Percentiles rank a stretch among this genome's conserved stretches.
Evolutionary conservation across 1,284 basidiomycete genomes (phyloP).

Genomic region (Apiotrichum mycotoxinovorans): DNA sequence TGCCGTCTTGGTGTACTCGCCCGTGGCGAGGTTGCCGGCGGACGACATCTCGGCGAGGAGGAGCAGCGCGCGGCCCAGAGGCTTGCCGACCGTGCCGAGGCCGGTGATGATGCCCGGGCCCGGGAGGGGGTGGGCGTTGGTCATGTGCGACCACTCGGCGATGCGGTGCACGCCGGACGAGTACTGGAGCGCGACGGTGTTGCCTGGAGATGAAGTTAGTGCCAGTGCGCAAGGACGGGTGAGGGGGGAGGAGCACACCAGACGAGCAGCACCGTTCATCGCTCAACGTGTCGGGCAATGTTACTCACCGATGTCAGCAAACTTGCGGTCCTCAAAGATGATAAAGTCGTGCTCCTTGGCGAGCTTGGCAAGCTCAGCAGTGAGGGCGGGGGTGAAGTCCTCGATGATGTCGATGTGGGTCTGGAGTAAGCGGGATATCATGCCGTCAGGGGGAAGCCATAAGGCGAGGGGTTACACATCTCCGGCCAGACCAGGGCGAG

Average conservation of each 20-base stretch:
- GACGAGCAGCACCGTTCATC: no score
- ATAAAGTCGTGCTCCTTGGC: constrained; percentile 84
- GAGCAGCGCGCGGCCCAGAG: constrained; percentile 79
- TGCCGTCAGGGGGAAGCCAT: not conserved
- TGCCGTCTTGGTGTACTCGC: constrained; percentile 77
- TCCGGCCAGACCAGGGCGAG: no score
- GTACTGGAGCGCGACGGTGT: constrained; percentile 95
- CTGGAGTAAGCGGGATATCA: constrained; percentile 52
- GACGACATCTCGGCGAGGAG: constrained; percentile 97
- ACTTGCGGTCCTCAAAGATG: constrained; percentile 98
- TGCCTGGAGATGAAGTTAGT: constrained; percentile 60
- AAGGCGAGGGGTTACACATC: not conserved
- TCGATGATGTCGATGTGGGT: constrained; percentile 96
- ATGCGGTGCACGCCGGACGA: constrained; percentile 90
- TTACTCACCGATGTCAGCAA: constrained; percentile 94
- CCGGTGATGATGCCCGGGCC: constrained; percentile 91
- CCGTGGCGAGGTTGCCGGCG: constrained; percentile 77
- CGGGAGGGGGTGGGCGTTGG: constrained; percentile 92
- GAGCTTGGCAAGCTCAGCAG: constrained; percentile 67
- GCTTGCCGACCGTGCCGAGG: constrained; percentile 77
- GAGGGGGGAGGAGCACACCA: no score
- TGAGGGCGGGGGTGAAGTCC: constrained; percentile 76
- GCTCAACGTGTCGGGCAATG: no score
- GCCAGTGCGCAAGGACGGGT: no score
- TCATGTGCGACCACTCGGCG: constrained; percentile 93